A percentile compares a stretch with the other conserved stretches of the same genome.
phyloP scores from a whole-genome alignment of 108 stramenopile genomes.

The Pseudonitzschia pungens region DNA sequence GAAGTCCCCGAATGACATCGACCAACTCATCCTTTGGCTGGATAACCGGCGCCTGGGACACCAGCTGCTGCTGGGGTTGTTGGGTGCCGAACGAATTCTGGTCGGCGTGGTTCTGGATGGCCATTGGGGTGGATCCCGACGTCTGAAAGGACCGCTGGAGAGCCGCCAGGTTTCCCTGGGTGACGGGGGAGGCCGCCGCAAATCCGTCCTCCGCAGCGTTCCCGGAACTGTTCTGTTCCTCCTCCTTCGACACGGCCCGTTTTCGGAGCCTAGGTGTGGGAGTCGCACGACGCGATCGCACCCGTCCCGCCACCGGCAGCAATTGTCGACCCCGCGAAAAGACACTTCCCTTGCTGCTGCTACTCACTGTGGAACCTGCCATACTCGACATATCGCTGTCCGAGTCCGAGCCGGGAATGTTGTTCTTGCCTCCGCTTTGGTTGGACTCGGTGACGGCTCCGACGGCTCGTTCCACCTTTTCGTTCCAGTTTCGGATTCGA shows the following conservation, averaged over 20 bases:
- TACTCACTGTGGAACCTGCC: conserved; percentile 32
- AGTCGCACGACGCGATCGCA: conserved; percentile 75
- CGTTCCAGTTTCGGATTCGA: conserved; percentile 74
- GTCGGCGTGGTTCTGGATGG: conserved; percentile 12
- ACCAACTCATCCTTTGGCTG: conserved; percentile 84
- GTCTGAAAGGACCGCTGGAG: conserved; percentile 56
- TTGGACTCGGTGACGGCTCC: conserved; percentile 56
- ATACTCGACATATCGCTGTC: conserved; percentile 41
- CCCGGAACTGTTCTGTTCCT: conserved; percentile 18
- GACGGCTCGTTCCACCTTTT: conserved; percentile 80
- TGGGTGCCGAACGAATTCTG: neutral
- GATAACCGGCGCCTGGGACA: conserved; percentile 8
- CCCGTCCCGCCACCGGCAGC: conserved; percentile 75
- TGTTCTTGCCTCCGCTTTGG: neutral
- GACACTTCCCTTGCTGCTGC: conserved; percentile 51
- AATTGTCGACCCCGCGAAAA: conserved; percentile 73
- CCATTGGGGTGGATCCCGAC: conserved; percentile 21
- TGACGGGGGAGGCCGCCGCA: conserved; percentile 53
- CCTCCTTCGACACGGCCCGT: conserved; percentile 9
- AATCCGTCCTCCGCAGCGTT: conserved; percentile 78
- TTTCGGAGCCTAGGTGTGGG: conserved; percentile 71
- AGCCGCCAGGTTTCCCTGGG: conserved; percentile 63
- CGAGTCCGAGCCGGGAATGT: conserved; percentile 35
- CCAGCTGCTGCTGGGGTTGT: conserved; percentile 27
- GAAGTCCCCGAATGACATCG: conserved; percentile 78